Conservation (phyloP, 2,329 filamentous ascomycete genomes). For the Lachnellula hyalina region DNA sequence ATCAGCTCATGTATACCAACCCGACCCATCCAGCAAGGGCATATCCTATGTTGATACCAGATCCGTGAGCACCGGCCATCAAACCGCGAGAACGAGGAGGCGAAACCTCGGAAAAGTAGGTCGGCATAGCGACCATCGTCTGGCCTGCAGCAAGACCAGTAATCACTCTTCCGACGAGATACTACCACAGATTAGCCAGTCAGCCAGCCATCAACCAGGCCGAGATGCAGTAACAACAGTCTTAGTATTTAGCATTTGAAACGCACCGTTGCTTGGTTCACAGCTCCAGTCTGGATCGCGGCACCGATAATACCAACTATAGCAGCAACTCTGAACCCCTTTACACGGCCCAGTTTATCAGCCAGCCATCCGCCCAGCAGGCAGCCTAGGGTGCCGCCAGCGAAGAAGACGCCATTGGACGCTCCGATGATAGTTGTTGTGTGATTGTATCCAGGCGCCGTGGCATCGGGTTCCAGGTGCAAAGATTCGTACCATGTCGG, state of each 20-base stretch:
- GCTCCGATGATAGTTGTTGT: slow-evolving; percentile 13
- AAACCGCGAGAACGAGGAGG: slow-evolving; percentile 12
- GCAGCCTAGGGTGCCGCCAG: slow-evolving; percentile 18
- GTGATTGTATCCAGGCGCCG: slow-evolving; percentile 7
- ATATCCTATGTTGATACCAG: slow-evolving; percentile 10
- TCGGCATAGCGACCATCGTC: slow-evolving; percentile 10
- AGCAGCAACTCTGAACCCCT: slow-evolving; percentile 39
- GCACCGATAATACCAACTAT: slow-evolving; percentile 40
- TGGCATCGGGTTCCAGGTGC: slow-evolving; percentile 3
- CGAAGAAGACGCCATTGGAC: slow-evolving; percentile 34
- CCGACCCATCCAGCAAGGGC: slow-evolving; percentile 12
- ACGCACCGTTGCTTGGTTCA: slow-evolving; percentile 11
- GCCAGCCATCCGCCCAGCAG: slow-evolving; percentile 19
- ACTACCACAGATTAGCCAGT: neutral
- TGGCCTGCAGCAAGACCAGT: slow-evolving; percentile 42
- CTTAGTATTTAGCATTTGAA: too few relatives aligned
- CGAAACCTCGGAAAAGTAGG: slow-evolving; percentile 12
- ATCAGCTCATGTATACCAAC: neutral
- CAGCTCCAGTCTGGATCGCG: slow-evolving; percentile 34
- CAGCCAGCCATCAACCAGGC: too few relatives aligned
- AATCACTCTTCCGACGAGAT: slow-evolving; percentile 39
- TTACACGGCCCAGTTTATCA: slow-evolving; percentile 26
- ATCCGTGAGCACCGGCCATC: slow-evolving; percentile 11
- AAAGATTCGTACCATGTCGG: slow-evolving; percentile 10
- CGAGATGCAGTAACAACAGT: too few relatives aligned